These are phyloP conservation scores for Paraphoma chrysanthemicola DNA, from an alignment of 2,329 filamentous ascomycete species.

Conservation along the genomic window DNA sequence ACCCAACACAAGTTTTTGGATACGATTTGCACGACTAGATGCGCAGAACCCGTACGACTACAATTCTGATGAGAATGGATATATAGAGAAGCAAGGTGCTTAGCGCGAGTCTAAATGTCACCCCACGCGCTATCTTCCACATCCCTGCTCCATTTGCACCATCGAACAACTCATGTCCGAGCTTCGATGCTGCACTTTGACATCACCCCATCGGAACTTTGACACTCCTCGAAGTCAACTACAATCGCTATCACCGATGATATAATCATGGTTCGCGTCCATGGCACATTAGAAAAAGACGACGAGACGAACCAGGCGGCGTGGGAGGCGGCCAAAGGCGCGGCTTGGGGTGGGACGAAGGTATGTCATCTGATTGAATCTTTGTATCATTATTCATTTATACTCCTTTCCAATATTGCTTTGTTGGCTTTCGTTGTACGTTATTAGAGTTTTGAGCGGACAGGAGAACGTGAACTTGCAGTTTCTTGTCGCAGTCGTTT, in stretches of 20 bases:
- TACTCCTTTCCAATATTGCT: no score
- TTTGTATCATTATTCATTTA: background rate
- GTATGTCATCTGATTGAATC: slow-evolving; percentile 43
- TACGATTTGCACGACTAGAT: no score
- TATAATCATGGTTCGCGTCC: slow-evolving; percentile 51
- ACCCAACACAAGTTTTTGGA: no score
- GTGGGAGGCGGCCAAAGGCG: slow-evolving; percentile 74
- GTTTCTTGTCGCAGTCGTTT: no score
- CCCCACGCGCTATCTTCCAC: background rate
- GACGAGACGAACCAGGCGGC: slow-evolving; percentile 74
- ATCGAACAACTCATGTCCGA: slow-evolving; percentile 6
- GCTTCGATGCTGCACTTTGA: slow-evolving; percentile 22
- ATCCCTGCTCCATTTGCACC: background rate
- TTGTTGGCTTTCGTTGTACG: no score
- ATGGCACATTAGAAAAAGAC: slow-evolving; percentile 65
- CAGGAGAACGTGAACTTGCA: no score
- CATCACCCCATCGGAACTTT: slow-evolving; percentile 19
- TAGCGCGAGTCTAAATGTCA: background rate
- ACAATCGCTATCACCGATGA: background rate
- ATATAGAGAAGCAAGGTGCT: background rate
- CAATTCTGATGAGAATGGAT: background rate
- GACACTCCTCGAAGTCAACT: background rate
- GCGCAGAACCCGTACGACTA: no score
- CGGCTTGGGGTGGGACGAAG: slow-evolving; percentile 70
- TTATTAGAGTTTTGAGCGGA: no score